Evolutionary conservation across 148 eudicot species (phyloP).

Genomic region (Camellia lanceoleosa): DNA sequence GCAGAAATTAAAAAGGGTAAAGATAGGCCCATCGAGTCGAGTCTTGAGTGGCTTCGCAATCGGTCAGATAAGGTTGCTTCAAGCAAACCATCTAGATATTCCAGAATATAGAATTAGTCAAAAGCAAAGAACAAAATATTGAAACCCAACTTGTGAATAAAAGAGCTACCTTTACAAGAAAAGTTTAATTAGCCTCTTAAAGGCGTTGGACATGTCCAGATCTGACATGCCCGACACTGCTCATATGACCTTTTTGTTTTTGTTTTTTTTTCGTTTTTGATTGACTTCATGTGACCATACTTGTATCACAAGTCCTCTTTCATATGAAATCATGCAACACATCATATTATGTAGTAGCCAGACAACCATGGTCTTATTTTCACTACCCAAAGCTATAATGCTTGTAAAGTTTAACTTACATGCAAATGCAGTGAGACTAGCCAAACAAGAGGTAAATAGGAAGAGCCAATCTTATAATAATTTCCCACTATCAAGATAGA

Average conservation of each 20-base stretch:
- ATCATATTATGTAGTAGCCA: not conserved
- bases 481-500: constrained; percentile 53
- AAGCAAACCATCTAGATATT: constrained; percentile 74
- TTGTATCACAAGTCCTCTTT: not conserved
- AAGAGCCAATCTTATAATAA: constrained; percentile 68
- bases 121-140: constrained; percentile 1
- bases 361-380: not conserved
- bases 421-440: constrained; percentile 78
- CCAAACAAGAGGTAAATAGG: constrained; percentile 83
- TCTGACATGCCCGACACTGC: not conserved
- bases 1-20: constrained; percentile 74
- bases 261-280: too few species aligned
- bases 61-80: constrained; percentile 92
- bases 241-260: not conserved
- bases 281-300: not conserved
- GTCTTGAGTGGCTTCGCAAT: constrained; percentile 77
- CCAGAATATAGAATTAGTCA: constrained; percentile 24
- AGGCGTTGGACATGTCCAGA: constrained; percentile 3
- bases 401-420: constrained; percentile 54
- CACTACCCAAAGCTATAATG: not conserved
- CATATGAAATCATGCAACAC: not conserved
- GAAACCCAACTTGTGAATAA: not conserved
- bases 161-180: not conserved
- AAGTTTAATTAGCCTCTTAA: not conserved
- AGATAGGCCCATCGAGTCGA: constrained; percentile 61